Percentiles rank a stretch among this genome's conserved stretches.
These are phyloP conservation scores for Fomes fomentarius DNA, from an alignment of 1,284 basidiomycete genomes.

Conservation along the genomic window DNA sequence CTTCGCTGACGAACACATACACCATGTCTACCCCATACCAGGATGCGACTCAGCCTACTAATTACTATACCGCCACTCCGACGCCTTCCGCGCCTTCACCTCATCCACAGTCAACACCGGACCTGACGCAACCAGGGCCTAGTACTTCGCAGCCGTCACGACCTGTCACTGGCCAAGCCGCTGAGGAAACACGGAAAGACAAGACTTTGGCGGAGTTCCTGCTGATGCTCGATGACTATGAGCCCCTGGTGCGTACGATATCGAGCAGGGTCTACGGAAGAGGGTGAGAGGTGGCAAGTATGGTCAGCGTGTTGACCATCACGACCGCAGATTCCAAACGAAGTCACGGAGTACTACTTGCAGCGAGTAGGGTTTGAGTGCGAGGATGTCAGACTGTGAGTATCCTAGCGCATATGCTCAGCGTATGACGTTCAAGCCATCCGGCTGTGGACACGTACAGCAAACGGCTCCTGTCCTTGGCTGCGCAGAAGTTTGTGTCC, in stretches of 20 bases:
- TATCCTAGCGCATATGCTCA: slow-evolving; percentile 20
- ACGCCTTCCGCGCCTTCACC: slow-evolving; percentile 21
- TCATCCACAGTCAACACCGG: slow-evolving; percentile 28
- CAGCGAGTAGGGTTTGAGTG: slow-evolving; percentile 97
- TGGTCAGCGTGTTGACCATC: slow-evolving; percentile 9
- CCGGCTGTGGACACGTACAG: slow-evolving; percentile 43
- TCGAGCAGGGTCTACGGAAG: not conserved
- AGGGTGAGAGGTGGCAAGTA: not conserved
- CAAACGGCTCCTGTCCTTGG: slow-evolving; percentile 92
- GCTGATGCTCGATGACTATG: slow-evolving; percentile 95
- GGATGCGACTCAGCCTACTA: slow-evolving; percentile 22
- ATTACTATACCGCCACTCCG: slow-evolving; percentile 27
- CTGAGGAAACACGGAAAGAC: slow-evolving; percentile 87
- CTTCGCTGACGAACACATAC: not conserved
- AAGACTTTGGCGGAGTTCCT: slow-evolving; percentile 93
- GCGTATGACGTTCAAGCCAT: slow-evolving; percentile 6
- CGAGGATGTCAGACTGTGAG: slow-evolving; percentile 89
- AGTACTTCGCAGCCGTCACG: slow-evolving; percentile 32
- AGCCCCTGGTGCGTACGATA: slow-evolving; percentile 76
- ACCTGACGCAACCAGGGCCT: slow-evolving; percentile 30
- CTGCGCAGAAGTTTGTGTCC: slow-evolving; percentile 97
- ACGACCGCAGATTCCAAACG: slow-evolving; percentile 85
- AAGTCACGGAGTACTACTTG: slow-evolving; percentile 98
- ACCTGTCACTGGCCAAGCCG: slow-evolving; percentile 63
- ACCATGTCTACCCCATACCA: slow-evolving; percentile 31